Evolutionary conservation across 805 yeast genomes (phyloP), one percentile per base, ranked within the genome.

Genomic region (Candida maesae): DNA sequence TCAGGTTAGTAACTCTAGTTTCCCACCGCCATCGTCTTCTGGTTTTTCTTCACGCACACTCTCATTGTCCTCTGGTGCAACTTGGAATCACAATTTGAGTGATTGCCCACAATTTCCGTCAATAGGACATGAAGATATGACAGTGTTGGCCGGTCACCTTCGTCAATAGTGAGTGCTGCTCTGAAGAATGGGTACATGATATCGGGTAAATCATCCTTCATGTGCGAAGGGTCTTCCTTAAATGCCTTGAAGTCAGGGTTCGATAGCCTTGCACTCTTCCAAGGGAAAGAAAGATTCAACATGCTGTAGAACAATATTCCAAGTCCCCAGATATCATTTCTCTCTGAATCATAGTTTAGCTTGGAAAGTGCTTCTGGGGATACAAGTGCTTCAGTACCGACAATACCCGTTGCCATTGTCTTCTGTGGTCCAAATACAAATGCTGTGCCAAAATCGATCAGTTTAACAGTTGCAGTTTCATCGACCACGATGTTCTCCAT

Each of bases 371-470:
- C 71, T 58, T 91, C 98, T 0, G 98, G 98, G 0, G 96, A 90
- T 41, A 89, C 68, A 55, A 91, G 85, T 1, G 96, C 95, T 60
- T 90, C 97, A 2, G 95, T 84, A 6, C 99, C 98, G 9, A 88
- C 95, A 10, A 88, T 72, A 2, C 98, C 98, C 15, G 73, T 71
- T 0, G 95, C 89, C 36, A 68, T 64, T 7, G 78, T 74, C 16
- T 75, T 70, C 35, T 71, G 70, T 6, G 65, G 56, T 25, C 74
- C 75, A 48, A 72, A 78, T 63, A 79, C 78, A 15, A 84, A 84
- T 0, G 97, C 93, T 6, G 93, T 79, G 7, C 98, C 98, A 62
- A 90, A 91, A 64, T 91, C 98, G 43, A 91, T 86, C 39, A 91
- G 61, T 64, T 91, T 91, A 35, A 91, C 69, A 6, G 83, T 73